Evolutionary conservation across 805 yeast species (phyloP), one percentile per base, ranked within the genome.

Genomic region (Saccharomycopsis fodiens): DNA sequence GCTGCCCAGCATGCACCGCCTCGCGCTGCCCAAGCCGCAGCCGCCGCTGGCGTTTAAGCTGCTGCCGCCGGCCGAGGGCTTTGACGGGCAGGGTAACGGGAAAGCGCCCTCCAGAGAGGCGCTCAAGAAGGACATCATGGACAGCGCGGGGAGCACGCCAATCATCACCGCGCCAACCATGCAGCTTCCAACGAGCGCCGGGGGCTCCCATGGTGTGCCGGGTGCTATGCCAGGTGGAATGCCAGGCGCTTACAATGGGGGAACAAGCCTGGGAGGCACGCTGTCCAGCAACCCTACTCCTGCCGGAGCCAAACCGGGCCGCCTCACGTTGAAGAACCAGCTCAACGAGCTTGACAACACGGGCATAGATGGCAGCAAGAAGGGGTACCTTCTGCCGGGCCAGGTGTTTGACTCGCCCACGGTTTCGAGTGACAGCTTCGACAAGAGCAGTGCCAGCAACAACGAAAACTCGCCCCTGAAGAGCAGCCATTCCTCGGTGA

Each of bases 401-500:
- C 31, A 44, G 21, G 25, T 44, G 4, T 44, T 44, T 39, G 47
- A 44, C n/a, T 46, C 45, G 15, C 42, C 49, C 17, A 37, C 41
- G 3, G 19, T 25, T 8, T 23, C 45, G 4, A 5, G 12, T 7
- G 40, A 41, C 20, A n/a, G n/a, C n/a, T n/a, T 3, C 41, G 8
- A 30, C 31, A 12, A 19, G 16, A n/a, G n/a, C 34, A n/a, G n/a
- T n/a, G n/a, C n/a, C n/a, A n/a, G n/a, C n/a, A 35, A 35, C n/a
- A 35, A 16, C 39, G 5, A 10, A 15, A 20, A 37, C n/a, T 21
- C 22, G 17, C 6, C 12, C 12, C 39, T 40, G 16, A 39, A 30
- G n/a, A 36, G 43, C 15, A 50, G 41, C 29, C 29, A 48, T 8
- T 44, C 48, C 12, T 50, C 53, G 3, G 42, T 50, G 6, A 29